phyloP scores from a whole-genome alignment of 176 grass and related monocot species.

The Areca catechu region DNA sequence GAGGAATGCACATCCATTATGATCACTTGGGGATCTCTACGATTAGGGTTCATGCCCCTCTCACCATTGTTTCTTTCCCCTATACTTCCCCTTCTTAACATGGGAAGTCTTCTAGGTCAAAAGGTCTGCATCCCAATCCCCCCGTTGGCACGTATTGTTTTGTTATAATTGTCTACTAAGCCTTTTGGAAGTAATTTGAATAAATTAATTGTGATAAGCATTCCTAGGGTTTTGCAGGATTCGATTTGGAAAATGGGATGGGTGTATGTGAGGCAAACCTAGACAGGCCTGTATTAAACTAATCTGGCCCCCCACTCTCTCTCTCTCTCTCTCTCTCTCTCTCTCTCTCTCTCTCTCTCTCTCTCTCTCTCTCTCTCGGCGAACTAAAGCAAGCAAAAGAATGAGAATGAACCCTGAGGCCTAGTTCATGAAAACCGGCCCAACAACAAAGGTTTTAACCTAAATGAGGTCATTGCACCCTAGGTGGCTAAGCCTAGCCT shows the following conservation, averaged over 20 bases:
- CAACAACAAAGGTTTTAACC: neutral
- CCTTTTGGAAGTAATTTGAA: conserved; percentile 31
- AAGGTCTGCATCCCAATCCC: conserved; percentile 29
- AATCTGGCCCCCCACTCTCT: neutral
- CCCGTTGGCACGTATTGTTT: conserved; percentile 21
- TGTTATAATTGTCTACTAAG: conserved; percentile 17
- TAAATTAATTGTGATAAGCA: conserved; percentile 28
- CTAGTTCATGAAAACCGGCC: neutral
- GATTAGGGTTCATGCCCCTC: neutral
- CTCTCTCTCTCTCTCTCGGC: too few species aligned
- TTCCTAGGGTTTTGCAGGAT: conserved; percentile 38
- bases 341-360: too few species aligned
- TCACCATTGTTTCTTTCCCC: neutral
- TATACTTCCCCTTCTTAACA: neutral
- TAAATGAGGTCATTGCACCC: neutral
- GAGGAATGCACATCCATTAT: neutral
- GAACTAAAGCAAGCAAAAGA: too few species aligned
- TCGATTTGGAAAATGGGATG: conserved; percentile 44
- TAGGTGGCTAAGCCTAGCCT: too few species aligned
- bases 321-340: neutral
- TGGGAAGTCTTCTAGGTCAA: conserved; percentile 38
- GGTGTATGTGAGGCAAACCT: conserved; percentile 33
- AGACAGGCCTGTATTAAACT: conserved; percentile 28
- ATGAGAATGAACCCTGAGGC: too few species aligned
- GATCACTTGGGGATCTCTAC: too few species aligned